Evolutionary conservation across 129 eudicot genomes (phyloP).

Genomic region (Pittosporum tobira): DNA sequence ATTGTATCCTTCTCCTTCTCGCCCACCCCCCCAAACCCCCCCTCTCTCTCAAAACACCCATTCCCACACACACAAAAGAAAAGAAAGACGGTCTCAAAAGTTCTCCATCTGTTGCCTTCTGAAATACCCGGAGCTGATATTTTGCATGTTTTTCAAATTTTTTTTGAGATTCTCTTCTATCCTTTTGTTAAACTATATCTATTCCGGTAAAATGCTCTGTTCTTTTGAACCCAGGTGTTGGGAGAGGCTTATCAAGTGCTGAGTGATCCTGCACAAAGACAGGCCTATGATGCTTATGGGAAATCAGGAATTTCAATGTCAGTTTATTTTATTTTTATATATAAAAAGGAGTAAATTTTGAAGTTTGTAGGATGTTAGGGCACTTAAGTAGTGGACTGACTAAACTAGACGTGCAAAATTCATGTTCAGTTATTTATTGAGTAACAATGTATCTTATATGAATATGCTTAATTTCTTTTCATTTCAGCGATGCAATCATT

Average conservation of each 20-base stretch:
- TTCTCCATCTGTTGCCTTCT: too few species aligned
- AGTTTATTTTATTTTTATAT: conserved; percentile 26
- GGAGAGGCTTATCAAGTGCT: conserved; percentile 99
- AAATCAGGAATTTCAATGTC: conserved; percentile 91
- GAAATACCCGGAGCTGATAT: too few species aligned
- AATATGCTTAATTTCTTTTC: conserved; percentile 2
- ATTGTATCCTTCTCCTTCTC: too few species aligned
- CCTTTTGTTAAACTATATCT: neutral
- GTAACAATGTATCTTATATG: conserved; percentile 2
- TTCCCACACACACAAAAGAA: too few species aligned
- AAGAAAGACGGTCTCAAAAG: too few species aligned
- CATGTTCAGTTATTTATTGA: conserved; percentile 1
- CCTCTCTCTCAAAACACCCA: too few species aligned
- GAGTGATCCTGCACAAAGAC: conserved; percentile 86
- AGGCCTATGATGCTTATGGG: conserved; percentile 79
- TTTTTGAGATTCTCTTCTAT: too few species aligned
- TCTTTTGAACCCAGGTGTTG: conserved; percentile 42
- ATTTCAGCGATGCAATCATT: conserved; percentile 77
- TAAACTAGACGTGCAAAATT: neutral
- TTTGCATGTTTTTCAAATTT: too few species aligned
- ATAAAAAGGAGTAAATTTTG: conserved; percentile 10
- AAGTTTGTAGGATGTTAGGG: conserved; percentile 11
- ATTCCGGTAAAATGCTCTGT: neutral
- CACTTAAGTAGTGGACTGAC: conserved; percentile 1
- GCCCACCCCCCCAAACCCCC: too few species aligned